These are phyloP conservation scores for Trametes cinnabarina DNA, from an alignment of 768 basidiomycete genomes.

Conservation along the genomic window DNA sequence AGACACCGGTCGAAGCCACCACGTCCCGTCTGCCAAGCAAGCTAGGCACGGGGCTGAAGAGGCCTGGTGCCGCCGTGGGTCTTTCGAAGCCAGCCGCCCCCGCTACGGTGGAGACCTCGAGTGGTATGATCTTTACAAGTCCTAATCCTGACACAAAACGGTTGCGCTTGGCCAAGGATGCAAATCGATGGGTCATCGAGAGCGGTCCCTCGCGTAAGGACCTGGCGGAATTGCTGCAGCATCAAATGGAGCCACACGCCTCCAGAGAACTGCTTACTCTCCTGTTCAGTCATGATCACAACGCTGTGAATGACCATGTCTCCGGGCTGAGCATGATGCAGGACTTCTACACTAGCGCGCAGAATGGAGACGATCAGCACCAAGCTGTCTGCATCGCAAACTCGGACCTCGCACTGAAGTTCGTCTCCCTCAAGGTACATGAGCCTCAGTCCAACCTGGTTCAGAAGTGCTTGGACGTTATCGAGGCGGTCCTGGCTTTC, in stretches of 20 bases:
- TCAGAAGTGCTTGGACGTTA: conserved; percentile 83
- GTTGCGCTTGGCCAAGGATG: conserved; percentile 69
- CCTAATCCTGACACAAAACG: conserved; percentile 64
- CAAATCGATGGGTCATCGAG: conserved; percentile 82
- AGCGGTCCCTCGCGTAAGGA: conserved; percentile 82
- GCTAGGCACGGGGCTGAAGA: conserved; percentile 43
- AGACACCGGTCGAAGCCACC: conserved; percentile 35
- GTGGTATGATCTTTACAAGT: conserved; percentile 42
- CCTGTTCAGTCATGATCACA: conserved; percentile 95
- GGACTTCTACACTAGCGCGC: conserved; percentile 68
- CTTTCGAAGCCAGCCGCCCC: conserved; percentile 34
- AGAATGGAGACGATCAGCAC: conserved; percentile 54
- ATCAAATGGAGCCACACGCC: conserved; percentile 86
- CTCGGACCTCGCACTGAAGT: conserved; percentile 90
- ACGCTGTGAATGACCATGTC: conserved; percentile 89
- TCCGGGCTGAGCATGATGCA: conserved; percentile 70
- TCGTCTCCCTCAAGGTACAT: conserved; percentile 84
- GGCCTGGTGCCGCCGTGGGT: conserved; percentile 40
- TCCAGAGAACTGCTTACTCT: conserved; percentile 72
- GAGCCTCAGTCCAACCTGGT: conserved; percentile 89
- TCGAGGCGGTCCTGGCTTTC: conserved; percentile 76
- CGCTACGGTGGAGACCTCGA: conserved; percentile 21
- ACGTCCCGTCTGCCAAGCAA: conserved; percentile 36
- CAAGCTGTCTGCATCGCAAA: conserved; percentile 76
- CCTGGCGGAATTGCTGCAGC: conserved; percentile 78